Evolutionary conservation across 169 alveolate species (phyloP).

Genomic region (Plasmodium yoelii): DNA sequence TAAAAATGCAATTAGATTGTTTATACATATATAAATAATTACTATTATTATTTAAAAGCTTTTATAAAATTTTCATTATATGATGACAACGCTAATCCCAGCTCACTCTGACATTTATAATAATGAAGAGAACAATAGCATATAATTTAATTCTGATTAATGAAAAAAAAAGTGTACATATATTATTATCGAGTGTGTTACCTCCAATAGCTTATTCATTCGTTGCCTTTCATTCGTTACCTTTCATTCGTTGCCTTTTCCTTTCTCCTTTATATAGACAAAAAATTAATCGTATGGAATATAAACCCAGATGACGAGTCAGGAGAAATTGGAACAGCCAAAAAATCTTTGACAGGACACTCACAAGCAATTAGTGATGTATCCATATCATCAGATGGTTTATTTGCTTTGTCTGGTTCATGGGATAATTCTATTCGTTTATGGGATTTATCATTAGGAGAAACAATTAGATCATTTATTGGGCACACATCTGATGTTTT

Average conservation of each 20-base stretch:
- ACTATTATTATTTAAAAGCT: too few relatives aligned
- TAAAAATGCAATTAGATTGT: too few relatives aligned
- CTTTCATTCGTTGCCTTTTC: neutral
- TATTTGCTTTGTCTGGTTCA: constrained; percentile 95
- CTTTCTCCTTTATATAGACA: constrained; percentile 72
- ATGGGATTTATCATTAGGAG: constrained; percentile 94
- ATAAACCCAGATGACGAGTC: constrained; percentile 84
- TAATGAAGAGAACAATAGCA: constrained; percentile 69
- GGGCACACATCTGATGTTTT: constrained; percentile 96
- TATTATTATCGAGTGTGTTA: neutral
- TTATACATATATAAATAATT: too few relatives aligned
- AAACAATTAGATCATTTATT: constrained; percentile 92
- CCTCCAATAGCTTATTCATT: neutral
- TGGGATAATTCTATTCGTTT: constrained; percentile 94
- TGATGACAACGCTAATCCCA: constrained; percentile 73
- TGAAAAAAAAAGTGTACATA: constrained; percentile 9
- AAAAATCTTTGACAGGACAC: constrained; percentile 92
- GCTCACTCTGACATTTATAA: constrained; percentile 71
- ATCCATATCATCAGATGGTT: constrained; percentile 94
- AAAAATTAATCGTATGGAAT: constrained; percentile 89
- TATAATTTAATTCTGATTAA: constrained; percentile 36
- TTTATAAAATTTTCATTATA: constrained; percentile 19
- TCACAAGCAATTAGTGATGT: constrained; percentile 94
- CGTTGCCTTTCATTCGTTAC: neutral
- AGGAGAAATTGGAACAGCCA: constrained; percentile 89